Percentiles rank a stretch among this genome's conserved stretches.
phyloP scores from a whole-genome alignment of 2,329 filamentous ascomycete genomes.

The Monilinia fructigena region DNA sequence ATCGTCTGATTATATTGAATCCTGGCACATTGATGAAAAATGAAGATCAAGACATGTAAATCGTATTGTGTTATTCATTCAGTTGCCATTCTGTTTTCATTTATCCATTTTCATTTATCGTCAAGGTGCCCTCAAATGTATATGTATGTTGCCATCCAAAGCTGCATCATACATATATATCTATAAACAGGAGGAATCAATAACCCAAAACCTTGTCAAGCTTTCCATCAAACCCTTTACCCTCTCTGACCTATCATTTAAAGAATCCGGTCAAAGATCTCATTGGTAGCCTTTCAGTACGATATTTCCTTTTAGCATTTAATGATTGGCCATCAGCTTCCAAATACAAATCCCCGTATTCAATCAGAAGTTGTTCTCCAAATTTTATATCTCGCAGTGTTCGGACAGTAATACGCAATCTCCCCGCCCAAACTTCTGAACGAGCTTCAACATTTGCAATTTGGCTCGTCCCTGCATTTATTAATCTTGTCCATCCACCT shows the following conservation, averaged over 20 bases:
- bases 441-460: conserved; percentile 5
- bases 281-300: background rate
- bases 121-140: background rate
- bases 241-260: background rate
- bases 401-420: conserved; percentile 9
- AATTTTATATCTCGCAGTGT: conserved; percentile 19
- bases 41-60: too few relatives aligned
- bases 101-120: background rate
- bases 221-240: background rate
- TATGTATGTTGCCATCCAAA: background rate
- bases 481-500: conserved; percentile 21
- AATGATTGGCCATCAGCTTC: conserved; percentile 7
- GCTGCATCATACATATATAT: background rate
- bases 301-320: background rate
- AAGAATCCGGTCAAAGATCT: conserved; percentile 12
- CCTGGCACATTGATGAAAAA: too few relatives aligned
- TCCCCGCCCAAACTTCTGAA: conserved; percentile 20
- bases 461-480: background rate
- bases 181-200: background rate
- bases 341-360: conserved; percentile 2
- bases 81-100: too few relatives aligned
- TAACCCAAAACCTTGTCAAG: background rate
- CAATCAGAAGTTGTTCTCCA: conserved; percentile 17
- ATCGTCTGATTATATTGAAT: too few relatives aligned
- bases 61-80: too few relatives aligned